phyloP scores from a whole-genome alignment of 441 rosid species.

The Corymbia citriodora region DNA sequence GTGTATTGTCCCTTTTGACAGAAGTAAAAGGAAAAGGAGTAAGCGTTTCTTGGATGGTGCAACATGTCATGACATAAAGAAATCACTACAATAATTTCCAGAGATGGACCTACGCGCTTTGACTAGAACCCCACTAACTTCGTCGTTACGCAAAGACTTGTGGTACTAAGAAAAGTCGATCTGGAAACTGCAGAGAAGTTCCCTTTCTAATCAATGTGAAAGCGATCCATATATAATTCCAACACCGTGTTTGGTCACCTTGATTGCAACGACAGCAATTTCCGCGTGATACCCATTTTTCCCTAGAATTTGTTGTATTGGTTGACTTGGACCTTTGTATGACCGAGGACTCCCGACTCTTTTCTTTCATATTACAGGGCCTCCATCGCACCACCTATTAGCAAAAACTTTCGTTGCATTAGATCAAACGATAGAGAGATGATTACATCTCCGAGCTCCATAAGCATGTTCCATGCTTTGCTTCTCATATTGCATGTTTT shows the following conservation, averaged over 20 bases:
- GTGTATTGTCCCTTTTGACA: fast-evolving
- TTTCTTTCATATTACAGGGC: background rate
- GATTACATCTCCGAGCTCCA: background rate
- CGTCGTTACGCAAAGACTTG: too few relatives aligned
- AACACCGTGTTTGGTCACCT: too few relatives aligned
- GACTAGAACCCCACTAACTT: background rate
- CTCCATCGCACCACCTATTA: background rate
- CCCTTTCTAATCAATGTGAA: too few relatives aligned
- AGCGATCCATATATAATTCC: too few relatives aligned
- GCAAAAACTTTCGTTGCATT: background rate
- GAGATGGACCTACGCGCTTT: too few relatives aligned
- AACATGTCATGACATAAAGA: too few relatives aligned
- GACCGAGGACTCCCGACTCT: background rate
- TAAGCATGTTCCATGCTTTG: background rate
- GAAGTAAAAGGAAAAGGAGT: too few relatives aligned
- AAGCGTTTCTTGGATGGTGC: too few relatives aligned
- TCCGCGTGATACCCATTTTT: background rate
- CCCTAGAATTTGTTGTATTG: background rate
- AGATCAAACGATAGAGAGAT: background rate
- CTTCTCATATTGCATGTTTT: background rate
- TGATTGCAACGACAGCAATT: too few relatives aligned
- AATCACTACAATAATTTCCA: too few relatives aligned
- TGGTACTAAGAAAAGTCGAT: background rate
- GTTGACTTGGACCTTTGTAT: background rate
- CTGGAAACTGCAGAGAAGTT: too few relatives aligned